These are phyloP conservation scores for Hyaloscypha variabilis DNA, from an alignment of 495 filamentous ascomycete genomes.

Conservation along the genomic window DNA sequence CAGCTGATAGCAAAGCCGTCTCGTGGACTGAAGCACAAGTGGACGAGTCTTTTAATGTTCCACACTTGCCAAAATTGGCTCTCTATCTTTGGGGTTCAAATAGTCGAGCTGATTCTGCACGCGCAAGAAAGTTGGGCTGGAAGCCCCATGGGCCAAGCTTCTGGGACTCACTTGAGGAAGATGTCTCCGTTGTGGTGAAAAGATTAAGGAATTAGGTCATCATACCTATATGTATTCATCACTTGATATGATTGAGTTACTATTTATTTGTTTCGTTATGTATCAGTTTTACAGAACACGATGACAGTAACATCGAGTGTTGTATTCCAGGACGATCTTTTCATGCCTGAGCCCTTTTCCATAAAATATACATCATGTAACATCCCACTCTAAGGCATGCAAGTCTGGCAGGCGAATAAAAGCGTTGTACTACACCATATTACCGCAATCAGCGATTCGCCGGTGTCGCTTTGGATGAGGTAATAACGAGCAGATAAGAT, in stretches of 20 bases:
- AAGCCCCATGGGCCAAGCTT: neutral
- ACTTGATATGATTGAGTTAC: neutral
- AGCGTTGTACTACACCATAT: too few species aligned
- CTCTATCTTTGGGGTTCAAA: neutral
- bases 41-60: conserved; percentile 62
- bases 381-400: too few species aligned
- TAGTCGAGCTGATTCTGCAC: neutral
- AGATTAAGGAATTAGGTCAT: neutral
- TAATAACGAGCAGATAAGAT: too few species aligned
- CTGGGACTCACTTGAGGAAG: neutral
- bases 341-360: too few species aligned
- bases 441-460: too few species aligned
- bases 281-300: neutral
- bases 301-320: too few species aligned
- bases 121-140: neutral
- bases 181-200: neutral
- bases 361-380: too few species aligned
- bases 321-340: too few species aligned
- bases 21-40: conserved; percentile 72
- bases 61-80: neutral
- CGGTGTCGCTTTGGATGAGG: too few species aligned
- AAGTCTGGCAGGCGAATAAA: too few species aligned
- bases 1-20: conserved; percentile 5
- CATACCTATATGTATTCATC: neutral
- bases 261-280: neutral